phyloP scores from a whole-genome alignment of 768 basidiomycete genomes.

The Scleroderma bovista region DNA sequence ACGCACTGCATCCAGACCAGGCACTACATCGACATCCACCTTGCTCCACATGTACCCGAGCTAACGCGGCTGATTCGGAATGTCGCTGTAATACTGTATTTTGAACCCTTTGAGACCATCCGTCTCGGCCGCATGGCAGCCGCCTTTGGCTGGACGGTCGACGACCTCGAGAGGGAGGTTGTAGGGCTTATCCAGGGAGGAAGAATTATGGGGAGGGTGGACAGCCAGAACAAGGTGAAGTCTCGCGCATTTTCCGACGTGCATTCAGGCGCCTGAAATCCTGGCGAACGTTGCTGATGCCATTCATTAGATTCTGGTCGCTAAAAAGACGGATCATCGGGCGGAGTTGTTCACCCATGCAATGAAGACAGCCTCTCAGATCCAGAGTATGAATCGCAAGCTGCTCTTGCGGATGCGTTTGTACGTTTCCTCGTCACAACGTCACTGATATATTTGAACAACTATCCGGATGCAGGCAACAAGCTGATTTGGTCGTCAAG shows the following conservation, averaged over 20 bases:
- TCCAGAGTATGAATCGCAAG: conserved; percentile 70
- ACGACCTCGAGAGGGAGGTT: conserved; percentile 67
- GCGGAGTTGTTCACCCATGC: conserved; percentile 72
- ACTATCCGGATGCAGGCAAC: conserved; percentile 46
- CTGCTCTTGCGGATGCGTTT: conserved; percentile 77
- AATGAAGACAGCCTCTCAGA: conserved; percentile 65
- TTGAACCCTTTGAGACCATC: conserved; percentile 85
- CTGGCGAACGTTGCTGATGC: conserved; percentile 5
- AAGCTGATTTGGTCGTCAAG: conserved; percentile 73
- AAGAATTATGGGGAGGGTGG: conserved; percentile 76
- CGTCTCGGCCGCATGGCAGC: conserved; percentile 76
- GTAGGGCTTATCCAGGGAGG: conserved; percentile 74
- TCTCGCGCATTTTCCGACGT: not conserved
- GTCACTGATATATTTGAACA: not conserved
- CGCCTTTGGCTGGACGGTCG: conserved; percentile 79
- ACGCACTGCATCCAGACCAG: conserved; percentile 46
- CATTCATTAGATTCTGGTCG: conserved; percentile 59
- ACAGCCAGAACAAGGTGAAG: conserved; percentile 81
- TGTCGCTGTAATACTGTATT: conserved; percentile 80
- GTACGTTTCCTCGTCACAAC: conserved; percentile 34
- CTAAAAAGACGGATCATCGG: conserved; percentile 75
- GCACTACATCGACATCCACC: conserved; percentile 74
- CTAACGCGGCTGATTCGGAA: conserved; percentile 69
- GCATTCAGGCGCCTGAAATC: too few species aligned
- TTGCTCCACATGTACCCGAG: conserved; percentile 58